phyloP scores from a whole-genome alignment of 2,329 filamentous ascomycete species.

The Metarhizium anisopliae region DNA sequence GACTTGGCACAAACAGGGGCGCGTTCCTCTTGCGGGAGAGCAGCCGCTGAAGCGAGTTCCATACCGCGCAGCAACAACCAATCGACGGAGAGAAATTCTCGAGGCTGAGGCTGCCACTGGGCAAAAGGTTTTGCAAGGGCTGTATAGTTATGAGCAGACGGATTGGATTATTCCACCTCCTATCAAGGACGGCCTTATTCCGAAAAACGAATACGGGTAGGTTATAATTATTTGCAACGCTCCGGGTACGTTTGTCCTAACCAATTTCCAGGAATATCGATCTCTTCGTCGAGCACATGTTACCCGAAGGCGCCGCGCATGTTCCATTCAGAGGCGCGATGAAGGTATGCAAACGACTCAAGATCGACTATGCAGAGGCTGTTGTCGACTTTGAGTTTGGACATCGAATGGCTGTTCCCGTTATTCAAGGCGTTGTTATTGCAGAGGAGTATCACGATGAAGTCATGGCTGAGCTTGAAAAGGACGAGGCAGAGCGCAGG shows the following conservation, averaged over 20 bases:
- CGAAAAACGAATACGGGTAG: slow-evolving; percentile 80
- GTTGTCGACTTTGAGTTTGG: slow-evolving; percentile 97
- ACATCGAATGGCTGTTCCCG: slow-evolving; percentile 84
- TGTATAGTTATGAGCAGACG: slow-evolving; percentile 79
- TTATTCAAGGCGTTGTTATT: slow-evolving; percentile 84
- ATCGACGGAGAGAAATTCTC: slow-evolving; percentile 79
- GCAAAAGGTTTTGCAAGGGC: slow-evolving; percentile 74
- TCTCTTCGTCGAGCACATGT: slow-evolving; percentile 89
- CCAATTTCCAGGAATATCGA: slow-evolving; percentile 63
- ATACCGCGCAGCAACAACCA: slow-evolving; percentile 81
- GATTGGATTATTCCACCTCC: slow-evolving; percentile 92
- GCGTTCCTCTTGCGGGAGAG: slow-evolving; percentile 61
- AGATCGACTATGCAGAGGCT: slow-evolving; percentile 85
- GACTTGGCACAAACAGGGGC: slow-evolving; percentile 95
- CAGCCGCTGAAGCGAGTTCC: slow-evolving; percentile 78
- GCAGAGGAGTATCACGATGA: slow-evolving; percentile 68
- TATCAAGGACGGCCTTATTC: slow-evolving; percentile 76
- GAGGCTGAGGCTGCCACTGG: slow-evolving; percentile 74
- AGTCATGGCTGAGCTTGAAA: slow-evolving; percentile 70
- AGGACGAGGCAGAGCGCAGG: slow-evolving; percentile 64
- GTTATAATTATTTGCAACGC: slow-evolving; percentile 1
- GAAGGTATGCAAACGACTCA: slow-evolving; percentile 72
- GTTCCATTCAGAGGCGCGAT: slow-evolving; percentile 70
- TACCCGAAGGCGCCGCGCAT: slow-evolving; percentile 74
- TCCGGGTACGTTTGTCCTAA: slow-evolving; percentile 11